A percentile compares a stretch with the other conserved stretches of the same genome.
Evolutionary conservation across 2,329 filamentous ascomycete species (phyloP).

Genomic region (Dothistroma pini): DNA sequence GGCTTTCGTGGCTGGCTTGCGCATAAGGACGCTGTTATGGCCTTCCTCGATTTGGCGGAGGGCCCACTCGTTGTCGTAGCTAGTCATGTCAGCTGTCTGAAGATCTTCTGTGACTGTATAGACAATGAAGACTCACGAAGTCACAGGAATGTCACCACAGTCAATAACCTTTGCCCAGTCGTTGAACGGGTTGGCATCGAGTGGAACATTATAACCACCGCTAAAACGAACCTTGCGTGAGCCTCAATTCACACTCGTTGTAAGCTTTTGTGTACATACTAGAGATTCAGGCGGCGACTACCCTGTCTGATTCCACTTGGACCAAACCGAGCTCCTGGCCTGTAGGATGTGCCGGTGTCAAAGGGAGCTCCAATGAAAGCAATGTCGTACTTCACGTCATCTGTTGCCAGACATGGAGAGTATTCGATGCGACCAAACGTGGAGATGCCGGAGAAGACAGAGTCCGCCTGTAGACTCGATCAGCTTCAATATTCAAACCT

Average conservation of each 20-base stretch:
- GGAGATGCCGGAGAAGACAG: constrained; percentile 85
- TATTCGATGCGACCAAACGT: constrained; percentile 80
- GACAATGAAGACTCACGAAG: constrained; percentile 56
- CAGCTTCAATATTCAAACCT: neutral
- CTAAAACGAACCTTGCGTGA: constrained; percentile 56
- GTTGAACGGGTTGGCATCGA: constrained; percentile 75
- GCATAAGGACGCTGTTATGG: constrained; percentile 70
- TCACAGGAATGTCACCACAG: constrained; percentile 78
- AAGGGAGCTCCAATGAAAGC: constrained; percentile 82
- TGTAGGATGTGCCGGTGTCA: constrained; percentile 80
- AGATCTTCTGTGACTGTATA: neutral
- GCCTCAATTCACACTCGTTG: constrained; percentile 37
- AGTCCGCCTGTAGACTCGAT: constrained; percentile 62
- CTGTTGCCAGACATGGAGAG: constrained; percentile 67
- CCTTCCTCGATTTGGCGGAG: constrained; percentile 83
- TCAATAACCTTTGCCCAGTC: constrained; percentile 77
- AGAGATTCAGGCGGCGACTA: constrained; percentile 79
- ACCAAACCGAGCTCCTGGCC: constrained; percentile 78
- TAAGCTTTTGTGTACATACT: constrained; percentile 55
- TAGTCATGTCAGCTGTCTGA: constrained; percentile 32
- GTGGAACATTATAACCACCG: constrained; percentile 81
- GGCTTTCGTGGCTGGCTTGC: constrained; percentile 66
- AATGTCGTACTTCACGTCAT: constrained; percentile 72
- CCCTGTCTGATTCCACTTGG: constrained; percentile 67
- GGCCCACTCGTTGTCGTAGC: constrained; percentile 78